Evolutionary conservation across 1,139 yeast species (phyloP).

Genomic region (Magnusiomyces tetraspermus): DNA sequence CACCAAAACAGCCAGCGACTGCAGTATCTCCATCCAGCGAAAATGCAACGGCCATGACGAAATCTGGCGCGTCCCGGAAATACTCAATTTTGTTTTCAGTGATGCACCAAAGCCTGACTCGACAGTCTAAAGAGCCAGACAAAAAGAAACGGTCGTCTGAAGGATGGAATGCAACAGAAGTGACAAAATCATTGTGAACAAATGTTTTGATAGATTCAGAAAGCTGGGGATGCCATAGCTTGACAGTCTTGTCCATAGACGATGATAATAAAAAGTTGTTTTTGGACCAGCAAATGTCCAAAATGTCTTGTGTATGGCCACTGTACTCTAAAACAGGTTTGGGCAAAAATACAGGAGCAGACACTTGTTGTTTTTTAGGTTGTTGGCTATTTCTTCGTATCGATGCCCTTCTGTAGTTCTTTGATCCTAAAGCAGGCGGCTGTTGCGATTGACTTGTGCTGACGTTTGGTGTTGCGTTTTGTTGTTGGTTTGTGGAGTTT

Average conservation of each 20-base stretch:
- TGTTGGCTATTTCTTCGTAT: constrained; percentile 7
- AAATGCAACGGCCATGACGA: constrained; percentile 62
- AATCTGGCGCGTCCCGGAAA: constrained; percentile 35
- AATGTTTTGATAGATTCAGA: constrained; percentile 55
- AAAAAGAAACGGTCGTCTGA: constrained; percentile 79
- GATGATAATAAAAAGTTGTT: constrained; percentile 73
- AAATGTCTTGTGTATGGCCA: constrained; percentile 63
- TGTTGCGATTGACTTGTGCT: neutral
- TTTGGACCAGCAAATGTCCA: constrained; percentile 80
- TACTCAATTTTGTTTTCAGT: constrained; percentile 57
- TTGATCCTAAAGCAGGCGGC: neutral
- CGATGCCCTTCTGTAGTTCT: constrained; percentile 6
- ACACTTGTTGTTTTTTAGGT: constrained; percentile 24
- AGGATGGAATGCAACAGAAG: constrained; percentile 76
- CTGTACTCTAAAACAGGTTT: constrained; percentile 50
- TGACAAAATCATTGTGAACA: constrained; percentile 70
- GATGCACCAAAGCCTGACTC: constrained; percentile 75
- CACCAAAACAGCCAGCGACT: constrained; percentile 75
- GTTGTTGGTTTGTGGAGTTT: too few species aligned
- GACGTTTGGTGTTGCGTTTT: too few species aligned
- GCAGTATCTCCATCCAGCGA: constrained; percentile 61
- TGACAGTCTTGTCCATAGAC: constrained; percentile 78
- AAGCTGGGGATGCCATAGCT: constrained; percentile 77
- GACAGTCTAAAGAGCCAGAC: constrained; percentile 74
- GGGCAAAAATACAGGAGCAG: constrained; percentile 78